Percentiles rank a stretch among this genome's conserved stretches.
Conservation (phyloP, 176 grass and related monocot genomes). For the Eleusine coracana region DNA sequence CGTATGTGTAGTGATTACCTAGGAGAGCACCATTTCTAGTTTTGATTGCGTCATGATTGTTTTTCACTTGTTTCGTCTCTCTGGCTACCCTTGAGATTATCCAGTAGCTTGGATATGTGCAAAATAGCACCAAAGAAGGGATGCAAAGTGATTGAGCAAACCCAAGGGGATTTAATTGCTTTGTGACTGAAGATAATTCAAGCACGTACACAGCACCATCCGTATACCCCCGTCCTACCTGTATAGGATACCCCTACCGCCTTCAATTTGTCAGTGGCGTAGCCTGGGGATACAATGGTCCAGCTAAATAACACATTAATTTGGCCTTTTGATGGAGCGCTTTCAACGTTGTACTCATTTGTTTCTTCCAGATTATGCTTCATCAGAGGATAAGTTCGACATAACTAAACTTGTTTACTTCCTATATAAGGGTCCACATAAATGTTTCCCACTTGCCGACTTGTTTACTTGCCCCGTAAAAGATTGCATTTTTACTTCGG, state of each 20-base stretch:
- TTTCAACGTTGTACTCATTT: background rate
- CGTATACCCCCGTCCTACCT: constrained; percentile 7
- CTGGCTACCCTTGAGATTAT: constrained; percentile 6
- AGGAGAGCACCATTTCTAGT: background rate
- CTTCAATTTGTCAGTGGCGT: constrained; percentile 34
- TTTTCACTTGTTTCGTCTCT: background rate
- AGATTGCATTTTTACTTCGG: background rate
- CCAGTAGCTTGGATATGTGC: background rate
- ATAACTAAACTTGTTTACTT: background rate
- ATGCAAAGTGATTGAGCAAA: constrained; percentile 11
- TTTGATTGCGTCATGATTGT: constrained; percentile 46
- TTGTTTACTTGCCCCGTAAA: background rate
- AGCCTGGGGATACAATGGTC: constrained; percentile 18
- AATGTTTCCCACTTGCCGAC: background rate
- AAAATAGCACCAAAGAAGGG: background rate
- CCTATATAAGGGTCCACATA: background rate
- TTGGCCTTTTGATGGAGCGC: background rate
- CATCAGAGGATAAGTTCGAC: background rate
- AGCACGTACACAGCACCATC: background rate
- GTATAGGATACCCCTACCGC: background rate
- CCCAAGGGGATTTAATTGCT: background rate
- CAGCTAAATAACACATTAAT: constrained; percentile 2
- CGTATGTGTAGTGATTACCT: background rate
- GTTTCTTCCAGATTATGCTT: constrained; percentile 9
- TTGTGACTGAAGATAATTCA: background rate